Base-by-base conservation (phyloP, 2,329 filamentous ascomycete species). In the Ciborinia camelliae region DNA sequence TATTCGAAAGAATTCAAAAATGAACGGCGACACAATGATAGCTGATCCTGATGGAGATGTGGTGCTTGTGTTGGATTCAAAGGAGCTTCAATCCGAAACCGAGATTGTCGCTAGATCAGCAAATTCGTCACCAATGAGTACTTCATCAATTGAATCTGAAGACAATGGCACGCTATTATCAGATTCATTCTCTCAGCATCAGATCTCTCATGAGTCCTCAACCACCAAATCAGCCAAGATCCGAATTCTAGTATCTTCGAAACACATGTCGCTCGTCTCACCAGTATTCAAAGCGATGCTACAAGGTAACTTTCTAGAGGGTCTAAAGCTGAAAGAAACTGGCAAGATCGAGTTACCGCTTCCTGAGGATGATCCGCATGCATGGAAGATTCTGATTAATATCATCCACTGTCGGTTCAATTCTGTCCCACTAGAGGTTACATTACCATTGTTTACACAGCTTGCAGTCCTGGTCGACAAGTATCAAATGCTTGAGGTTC, bases 341-440 rank as follows among this genome's bases (percentile, higher is more conserved):
- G 37, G 48, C 10, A 8, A 26, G 37, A 62, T 66, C n/a, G 70
- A 74, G 58, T 65, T 77, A 30, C 64, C 68, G 1, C 28, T 3
- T 67, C 72, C 71, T 0, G 72, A 76, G 7, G 76, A 78, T 57
- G 68, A 77, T 57, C 64, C 72, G 0, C 67, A 71, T 1, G 73
- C 73, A 1, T 73, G 78, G 65, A 53, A 63, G 1, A 67, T 76
- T 1, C 28, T 78, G 8, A 71, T 78, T 62, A 69, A 70, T 28
- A 73, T 78, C 7, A 72, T 74, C 2, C 76, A 77, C 32, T 57
- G 64, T 35, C 57, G 62, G 5, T 55, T 57, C 41, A 51, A 61
- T 23, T 64, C 69, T n/a, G 67, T 78, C 2, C 72, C 71, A 1
- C n/a, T 62, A 28, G 62, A 41, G 28, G 32, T 78, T 2, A 62